Conservation (phyloP, 441 rosid genomes). For the Syzygium syzygioides region DNA sequence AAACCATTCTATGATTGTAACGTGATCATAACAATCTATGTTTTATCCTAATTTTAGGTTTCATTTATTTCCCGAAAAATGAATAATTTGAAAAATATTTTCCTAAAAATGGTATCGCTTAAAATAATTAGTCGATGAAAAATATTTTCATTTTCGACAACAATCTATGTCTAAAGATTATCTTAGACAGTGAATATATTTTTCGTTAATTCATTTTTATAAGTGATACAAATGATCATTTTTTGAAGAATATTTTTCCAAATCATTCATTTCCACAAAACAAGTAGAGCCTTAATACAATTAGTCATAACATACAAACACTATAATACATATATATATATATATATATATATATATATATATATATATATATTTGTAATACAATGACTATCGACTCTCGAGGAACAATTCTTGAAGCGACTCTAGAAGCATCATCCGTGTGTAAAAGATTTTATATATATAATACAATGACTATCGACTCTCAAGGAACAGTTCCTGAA, state of each 20-base stretch:
- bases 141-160: background rate
- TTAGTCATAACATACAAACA: background rate
- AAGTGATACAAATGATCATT: background rate
- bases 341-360: too few relatives aligned
- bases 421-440: background rate
- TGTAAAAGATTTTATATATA: background rate
- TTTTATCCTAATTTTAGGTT: too few relatives aligned
- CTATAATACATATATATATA: background rate
- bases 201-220: background rate
- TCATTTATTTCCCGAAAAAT: too few relatives aligned
- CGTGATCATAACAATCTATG: background rate
- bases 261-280: background rate
- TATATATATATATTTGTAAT: too few relatives aligned
- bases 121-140: background rate
- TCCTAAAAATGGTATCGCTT: background rate
- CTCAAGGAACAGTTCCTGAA: background rate
- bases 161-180: background rate
- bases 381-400: background rate
- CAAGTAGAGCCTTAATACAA: background rate
- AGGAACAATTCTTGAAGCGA: background rate
- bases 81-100: background rate
- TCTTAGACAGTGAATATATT: fast-evolving
- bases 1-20: background rate
- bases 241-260: background rate
- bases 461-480: background rate